These are phyloP conservation scores for Monilinia polystroma DNA, from an alignment of 2,329 filamentous ascomycete species.

Conservation along the genomic window DNA sequence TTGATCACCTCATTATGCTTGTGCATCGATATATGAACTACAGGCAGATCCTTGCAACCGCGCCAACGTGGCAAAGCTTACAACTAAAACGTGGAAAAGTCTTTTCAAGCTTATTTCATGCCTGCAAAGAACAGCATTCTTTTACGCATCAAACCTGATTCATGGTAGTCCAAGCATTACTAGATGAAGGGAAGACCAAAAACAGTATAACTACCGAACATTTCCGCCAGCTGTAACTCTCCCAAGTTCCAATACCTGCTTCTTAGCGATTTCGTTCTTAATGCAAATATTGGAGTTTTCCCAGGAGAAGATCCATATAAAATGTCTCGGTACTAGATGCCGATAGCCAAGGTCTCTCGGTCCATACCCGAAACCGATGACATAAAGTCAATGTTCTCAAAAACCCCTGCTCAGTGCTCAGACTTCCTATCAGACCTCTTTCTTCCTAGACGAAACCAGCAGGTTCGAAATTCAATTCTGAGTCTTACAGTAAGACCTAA, in stretches of 20 bases:
- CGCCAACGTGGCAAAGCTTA: slow-evolving; percentile 3
- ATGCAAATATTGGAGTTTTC: background rate
- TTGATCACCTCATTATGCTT: background rate
- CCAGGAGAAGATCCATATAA: background rate
- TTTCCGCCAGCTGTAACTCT: background rate
- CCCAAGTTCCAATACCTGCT: slow-evolving; percentile 6
- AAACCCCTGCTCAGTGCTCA: background rate
- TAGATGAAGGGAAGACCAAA: slow-evolving; percentile 2
- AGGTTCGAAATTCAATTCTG: background rate
- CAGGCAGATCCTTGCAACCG: background rate
- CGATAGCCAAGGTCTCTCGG: slow-evolving; percentile 12
- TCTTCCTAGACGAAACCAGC: background rate
- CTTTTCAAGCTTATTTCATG: background rate
- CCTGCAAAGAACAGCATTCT: background rate
- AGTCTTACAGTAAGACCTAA: background rate
- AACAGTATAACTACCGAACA: background rate
- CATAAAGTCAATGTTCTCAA: background rate
- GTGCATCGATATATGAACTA: background rate
- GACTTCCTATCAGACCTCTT: background rate
- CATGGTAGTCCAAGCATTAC: background rate
- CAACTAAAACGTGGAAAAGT: background rate
- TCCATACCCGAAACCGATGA: background rate
- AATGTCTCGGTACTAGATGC: slow-evolving; percentile 7
- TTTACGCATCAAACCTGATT: slow-evolving; percentile 3
- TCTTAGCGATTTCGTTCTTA: slow-evolving; percentile 12